phyloP scores from a whole-genome alignment of 345 rosid species.

The Nephelium lappaceum region DNA sequence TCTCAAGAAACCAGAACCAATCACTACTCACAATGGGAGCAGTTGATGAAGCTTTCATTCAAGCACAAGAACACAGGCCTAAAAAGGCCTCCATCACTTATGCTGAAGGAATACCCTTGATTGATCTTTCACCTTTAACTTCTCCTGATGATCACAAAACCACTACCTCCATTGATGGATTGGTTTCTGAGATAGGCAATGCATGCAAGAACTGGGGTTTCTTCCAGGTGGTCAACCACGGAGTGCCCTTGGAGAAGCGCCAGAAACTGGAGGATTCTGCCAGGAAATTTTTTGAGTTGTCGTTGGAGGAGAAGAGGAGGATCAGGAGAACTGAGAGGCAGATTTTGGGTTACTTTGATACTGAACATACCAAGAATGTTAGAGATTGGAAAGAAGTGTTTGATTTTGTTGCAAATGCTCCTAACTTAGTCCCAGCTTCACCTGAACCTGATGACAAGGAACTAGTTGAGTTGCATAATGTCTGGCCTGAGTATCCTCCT shows the following conservation, averaged over 20 bases:
- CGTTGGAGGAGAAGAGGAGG: conserved; percentile 43
- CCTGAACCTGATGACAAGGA: conserved; percentile 23
- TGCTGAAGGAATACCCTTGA: conserved; percentile 38
- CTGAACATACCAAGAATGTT: conserved; percentile 54
- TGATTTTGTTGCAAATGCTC: conserved; percentile 31
- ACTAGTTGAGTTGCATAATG: background rate
- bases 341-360: conserved; percentile 39
- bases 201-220: conserved; percentile 50
- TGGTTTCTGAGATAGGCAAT: conserved; percentile 30
- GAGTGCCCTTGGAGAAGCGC: conserved; percentile 31
- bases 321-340: conserved; percentile 33
- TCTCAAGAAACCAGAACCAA: background rate
- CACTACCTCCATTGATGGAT: background rate
- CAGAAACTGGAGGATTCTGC: conserved; percentile 25
- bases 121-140: conserved; percentile 34
- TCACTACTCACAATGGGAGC: conserved; percentile 34
- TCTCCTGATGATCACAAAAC: conserved; percentile 16
- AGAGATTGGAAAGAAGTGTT: conserved; percentile 62
- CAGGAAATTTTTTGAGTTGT: conserved; percentile 32
- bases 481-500: conserved; percentile 28
- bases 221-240: conserved; percentile 55
- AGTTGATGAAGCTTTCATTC: conserved; percentile 37
- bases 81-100: conserved; percentile 5
- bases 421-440: conserved; percentile 33
- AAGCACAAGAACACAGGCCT: conserved; percentile 40